A percentile compares a stretch with the other conserved stretches of the same genome.
Evolutionary conservation across 2,329 filamentous ascomycete species (phyloP).

Genomic region (Hirsutella thompsonii): DNA sequence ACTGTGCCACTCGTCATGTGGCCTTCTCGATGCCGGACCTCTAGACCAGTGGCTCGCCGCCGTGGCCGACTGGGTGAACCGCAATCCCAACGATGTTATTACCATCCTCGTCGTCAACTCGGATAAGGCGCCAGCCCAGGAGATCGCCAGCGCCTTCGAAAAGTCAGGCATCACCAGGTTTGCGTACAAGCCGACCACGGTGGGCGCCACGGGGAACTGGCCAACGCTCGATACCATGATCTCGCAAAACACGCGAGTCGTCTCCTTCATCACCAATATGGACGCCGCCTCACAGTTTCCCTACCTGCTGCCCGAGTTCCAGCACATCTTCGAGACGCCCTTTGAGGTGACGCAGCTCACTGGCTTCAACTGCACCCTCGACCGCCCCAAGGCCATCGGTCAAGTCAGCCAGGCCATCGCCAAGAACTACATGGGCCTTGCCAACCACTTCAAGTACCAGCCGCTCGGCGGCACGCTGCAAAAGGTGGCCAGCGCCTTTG

Average conservation of each 20-base stretch:
- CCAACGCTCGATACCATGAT: constrained; percentile 63
- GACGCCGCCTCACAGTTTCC: constrained; percentile 28
- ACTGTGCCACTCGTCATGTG: constrained; percentile 59
- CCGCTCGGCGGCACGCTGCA: constrained; percentile 35
- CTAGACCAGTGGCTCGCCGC: constrained; percentile 49
- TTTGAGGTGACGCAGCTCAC: constrained; percentile 49
- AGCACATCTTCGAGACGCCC: constrained; percentile 58
- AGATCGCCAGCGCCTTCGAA: constrained; percentile 42
- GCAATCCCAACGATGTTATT: constrained; percentile 61
- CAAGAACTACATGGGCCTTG: constrained; percentile 51
- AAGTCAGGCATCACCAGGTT: constrained; percentile 46
- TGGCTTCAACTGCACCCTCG: constrained; percentile 60
- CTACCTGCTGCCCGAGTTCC: constrained; percentile 51
- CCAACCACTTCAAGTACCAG: constrained; percentile 71
- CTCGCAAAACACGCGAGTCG: constrained; percentile 45
- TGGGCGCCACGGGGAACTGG: constrained; percentile 38
- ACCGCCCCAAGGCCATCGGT: constrained; percentile 45
- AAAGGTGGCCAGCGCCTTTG: background rate
- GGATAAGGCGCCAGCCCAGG: constrained; percentile 39
- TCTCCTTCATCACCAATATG: constrained; percentile 54
- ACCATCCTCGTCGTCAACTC: constrained; percentile 64
- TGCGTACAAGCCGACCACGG: constrained; percentile 42
- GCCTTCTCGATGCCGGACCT: constrained; percentile 54
- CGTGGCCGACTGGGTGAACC: constrained; percentile 57
- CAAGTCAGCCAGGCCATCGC: constrained; percentile 38